These are phyloP conservation scores for Mycena olivaceomarginata DNA, from an alignment of 768 basidiomycete genomes.

Conservation along the genomic window DNA sequence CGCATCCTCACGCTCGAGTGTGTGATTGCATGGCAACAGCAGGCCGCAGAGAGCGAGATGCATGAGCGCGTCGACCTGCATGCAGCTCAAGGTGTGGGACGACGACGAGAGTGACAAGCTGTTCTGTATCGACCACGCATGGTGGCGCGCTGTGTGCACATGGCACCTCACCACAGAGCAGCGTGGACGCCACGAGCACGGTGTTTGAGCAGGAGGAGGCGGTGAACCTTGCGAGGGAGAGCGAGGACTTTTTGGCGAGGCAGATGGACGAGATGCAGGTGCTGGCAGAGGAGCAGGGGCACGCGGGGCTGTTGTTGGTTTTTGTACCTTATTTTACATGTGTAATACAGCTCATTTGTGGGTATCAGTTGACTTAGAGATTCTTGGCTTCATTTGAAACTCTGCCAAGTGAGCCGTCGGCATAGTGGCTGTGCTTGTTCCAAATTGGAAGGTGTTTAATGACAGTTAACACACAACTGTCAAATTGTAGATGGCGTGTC, in stretches of 20 bases:
- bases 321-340: no score
- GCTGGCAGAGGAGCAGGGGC: constrained; percentile 91
- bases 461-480: no score
- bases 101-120: constrained; percentile 94
- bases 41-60: constrained; percentile 85
- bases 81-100: constrained; percentile 91
- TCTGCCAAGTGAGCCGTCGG: no score
- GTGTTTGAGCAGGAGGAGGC: constrained; percentile 90
- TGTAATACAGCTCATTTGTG: no score
- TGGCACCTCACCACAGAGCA: constrained; percentile 85
- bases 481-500: no score
- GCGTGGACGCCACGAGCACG: constrained; percentile 89
- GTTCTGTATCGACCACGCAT: constrained; percentile 93
- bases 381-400: no score
- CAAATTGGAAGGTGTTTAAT: no score
- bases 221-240: constrained; percentile 91
- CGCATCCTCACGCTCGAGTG: constrained; percentile 88
- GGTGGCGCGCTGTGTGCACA: constrained; percentile 89
- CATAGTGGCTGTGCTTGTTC: no score
- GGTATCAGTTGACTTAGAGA: no score
- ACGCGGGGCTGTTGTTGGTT: constrained; percentile 89
- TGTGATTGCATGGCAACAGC: constrained; percentile 82
- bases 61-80: constrained; percentile 87
- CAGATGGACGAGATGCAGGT: constrained; percentile 98
- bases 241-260: constrained; percentile 93